Percentiles rank a stretch among this genome's conserved stretches.
Conservation (phyloP, 2,329 filamentous ascomycete genomes). For the Botrytis cinerea region DNA sequence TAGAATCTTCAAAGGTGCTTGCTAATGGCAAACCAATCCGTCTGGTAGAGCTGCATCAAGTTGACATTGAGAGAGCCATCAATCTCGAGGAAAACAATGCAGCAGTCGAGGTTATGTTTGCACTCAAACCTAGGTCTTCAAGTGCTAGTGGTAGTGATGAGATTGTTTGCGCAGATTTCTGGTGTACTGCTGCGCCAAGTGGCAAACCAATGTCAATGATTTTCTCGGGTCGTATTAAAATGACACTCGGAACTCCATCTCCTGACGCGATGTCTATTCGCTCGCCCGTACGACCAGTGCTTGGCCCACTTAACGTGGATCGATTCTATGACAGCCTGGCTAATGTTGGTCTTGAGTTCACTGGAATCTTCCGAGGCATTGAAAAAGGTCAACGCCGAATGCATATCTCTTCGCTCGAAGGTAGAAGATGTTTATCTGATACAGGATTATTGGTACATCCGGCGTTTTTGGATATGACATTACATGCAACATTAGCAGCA, state of each 20-base stretch:
- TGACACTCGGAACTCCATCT: slow-evolving; percentile 19
- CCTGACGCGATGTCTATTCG: slow-evolving; percentile 7
- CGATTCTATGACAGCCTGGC: slow-evolving; percentile 29
- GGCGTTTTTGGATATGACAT: slow-evolving; percentile 56
- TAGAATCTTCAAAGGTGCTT: slow-evolving; percentile 36
- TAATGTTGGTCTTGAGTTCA: slow-evolving; percentile 30
- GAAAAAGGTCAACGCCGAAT: slow-evolving; percentile 24
- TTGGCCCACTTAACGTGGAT: slow-evolving; percentile 26
- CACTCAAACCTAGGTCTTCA: slow-evolving; percentile 14
- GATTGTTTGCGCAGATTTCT: slow-evolving; percentile 11
- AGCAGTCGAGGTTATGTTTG: slow-evolving; percentile 29
- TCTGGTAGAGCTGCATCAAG: slow-evolving; percentile 37
- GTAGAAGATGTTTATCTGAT: neutral
- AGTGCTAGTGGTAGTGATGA: slow-evolving; percentile 1
- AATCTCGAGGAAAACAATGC: slow-evolving; percentile 29
- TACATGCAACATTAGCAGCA: slow-evolving; percentile 51
- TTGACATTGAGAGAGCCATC: slow-evolving; percentile 29
- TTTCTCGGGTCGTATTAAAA: slow-evolving; percentile 17
- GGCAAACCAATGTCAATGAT: slow-evolving; percentile 17
- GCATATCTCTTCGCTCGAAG: slow-evolving; percentile 23
- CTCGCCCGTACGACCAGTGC: neutral
- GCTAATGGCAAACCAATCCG: slow-evolving; percentile 18
- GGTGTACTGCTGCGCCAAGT: slow-evolving; percentile 13
- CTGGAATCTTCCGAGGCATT: slow-evolving; percentile 27
- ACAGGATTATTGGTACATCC: slow-evolving; percentile 50